Evolutionary conservation across 139 green algal species (phyloP), one percentile per base, ranked within the genome.

Genomic region (Coelastrella sp.): DNA sequence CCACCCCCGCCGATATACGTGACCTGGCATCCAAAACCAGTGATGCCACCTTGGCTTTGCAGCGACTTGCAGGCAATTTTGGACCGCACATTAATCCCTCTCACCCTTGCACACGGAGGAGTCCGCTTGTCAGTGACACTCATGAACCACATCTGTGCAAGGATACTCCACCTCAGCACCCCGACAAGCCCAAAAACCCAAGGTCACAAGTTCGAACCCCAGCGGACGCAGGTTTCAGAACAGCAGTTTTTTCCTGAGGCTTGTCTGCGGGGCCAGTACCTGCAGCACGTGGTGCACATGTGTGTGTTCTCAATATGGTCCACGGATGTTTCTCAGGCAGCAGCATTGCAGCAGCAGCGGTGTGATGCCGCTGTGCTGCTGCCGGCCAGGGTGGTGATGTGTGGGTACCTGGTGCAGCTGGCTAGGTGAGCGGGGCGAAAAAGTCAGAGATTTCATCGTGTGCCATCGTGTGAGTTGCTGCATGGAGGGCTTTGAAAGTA

Each of bases 261-360:
- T 47, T 47, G 32, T 47, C 78, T 91, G 57, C 84, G 80, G 80
- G 10, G 8, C n/a, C 4, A 4, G 10, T 76, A 90, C 64, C 65
- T 85, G 81, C 86, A 71, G 5, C 82, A 81, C 32, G 57, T 90
- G 32, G 60, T 58, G 11, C 92, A 94, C 92, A 85, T 94, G 89
- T 75, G 91, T 80, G 92, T 75, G 17, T 94, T 94, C 75, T 92
- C 89, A 22, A 10, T 91, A 56, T 91, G 84, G 60, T 47, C 80
- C 3, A 22, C 74, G 16, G 32, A 16, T 59, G 57, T 73, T 47
- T 71, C 57, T 19, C 71, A 77, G 66, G n/a, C 58, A 64, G 20
- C 65, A 83, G 86, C 85, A 23, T 89, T 91, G 56, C 73, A 91
- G 65, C 80, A 81, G 60, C 85, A 83, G 23, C 83, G 77, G 86